These are phyloP conservation scores for Colletotrichum sp. DNA, from an alignment of 2,329 filamentous ascomycete genomes.

Conservation along the genomic window DNA sequence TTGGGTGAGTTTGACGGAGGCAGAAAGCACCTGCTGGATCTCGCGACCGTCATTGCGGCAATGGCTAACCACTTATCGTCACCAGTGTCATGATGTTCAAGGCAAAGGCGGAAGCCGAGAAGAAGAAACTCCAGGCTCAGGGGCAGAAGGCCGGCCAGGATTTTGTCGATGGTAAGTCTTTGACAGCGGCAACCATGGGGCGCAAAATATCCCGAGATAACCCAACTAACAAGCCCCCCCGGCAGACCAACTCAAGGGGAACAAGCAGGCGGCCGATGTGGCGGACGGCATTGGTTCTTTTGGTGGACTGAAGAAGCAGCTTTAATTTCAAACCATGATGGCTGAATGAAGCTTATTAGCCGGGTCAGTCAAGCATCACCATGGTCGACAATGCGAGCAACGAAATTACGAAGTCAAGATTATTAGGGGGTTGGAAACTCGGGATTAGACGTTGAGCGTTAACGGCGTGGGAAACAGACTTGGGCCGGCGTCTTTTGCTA, in stretches of 20 bases:
- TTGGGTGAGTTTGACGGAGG: conserved; percentile 25
- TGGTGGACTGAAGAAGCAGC: conserved; percentile 34
- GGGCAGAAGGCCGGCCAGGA: conserved; percentile 43
- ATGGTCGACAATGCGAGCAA: background rate
- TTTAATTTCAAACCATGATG: background rate
- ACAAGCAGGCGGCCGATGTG: conserved; percentile 37
- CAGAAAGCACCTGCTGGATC: background rate
- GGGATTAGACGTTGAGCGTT: background rate
- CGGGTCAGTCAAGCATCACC: background rate
- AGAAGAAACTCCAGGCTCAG: conserved; percentile 41
- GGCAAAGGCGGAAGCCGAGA: conserved; percentile 44
- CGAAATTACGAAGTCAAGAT: background rate
- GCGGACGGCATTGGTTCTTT: conserved; percentile 30
- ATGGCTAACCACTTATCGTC: background rate
- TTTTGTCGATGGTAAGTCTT: conserved; percentile 36
- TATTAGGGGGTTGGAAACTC: background rate
- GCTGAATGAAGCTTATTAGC: background rate
- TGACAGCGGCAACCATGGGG: background rate
- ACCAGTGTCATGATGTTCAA: conserved; percentile 39
- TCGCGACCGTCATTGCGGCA: background rate
- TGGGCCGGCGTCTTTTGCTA: background rate
- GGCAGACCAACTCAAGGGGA: conserved; percentile 39
- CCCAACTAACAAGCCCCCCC: background rate
- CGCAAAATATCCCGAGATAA: background rate
- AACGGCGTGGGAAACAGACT: background rate